Percentiles rank a stretch among this genome's conserved stretches.
These are phyloP conservation scores for Choiromyces venosus DNA, from an alignment of 495 filamentous ascomycete genomes.

Conservation along the genomic window DNA sequence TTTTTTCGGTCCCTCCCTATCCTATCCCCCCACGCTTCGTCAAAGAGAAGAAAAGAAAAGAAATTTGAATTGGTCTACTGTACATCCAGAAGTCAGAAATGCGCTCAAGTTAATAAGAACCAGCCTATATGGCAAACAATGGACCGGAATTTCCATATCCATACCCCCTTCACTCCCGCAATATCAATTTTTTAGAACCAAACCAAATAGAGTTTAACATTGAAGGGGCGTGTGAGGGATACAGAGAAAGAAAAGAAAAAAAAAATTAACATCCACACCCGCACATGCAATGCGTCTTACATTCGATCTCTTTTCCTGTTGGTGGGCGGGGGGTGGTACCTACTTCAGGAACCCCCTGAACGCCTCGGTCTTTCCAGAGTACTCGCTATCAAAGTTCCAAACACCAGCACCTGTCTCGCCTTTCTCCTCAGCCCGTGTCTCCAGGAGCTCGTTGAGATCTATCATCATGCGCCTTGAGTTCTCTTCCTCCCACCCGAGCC, in stretches of 20 bases:
- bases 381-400: constrained; percentile 35
- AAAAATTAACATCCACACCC: not conserved
- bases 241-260: not conserved
- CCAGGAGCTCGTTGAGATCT: constrained; percentile 46
- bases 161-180: not conserved
- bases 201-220: not conserved
- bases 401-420: constrained; percentile 22
- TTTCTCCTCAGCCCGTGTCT: constrained; percentile 35
- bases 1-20: no score
- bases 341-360: constrained; percentile 26
- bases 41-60: not conserved
- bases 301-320: not conserved
- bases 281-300: not conserved
- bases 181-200: not conserved
- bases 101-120: not conserved
- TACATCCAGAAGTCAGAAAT: not conserved
- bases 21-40: not conserved
- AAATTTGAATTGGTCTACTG: not conserved
- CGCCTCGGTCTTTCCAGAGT: constrained; percentile 18
- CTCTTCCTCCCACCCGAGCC: constrained; percentile 41
- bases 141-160: not conserved
- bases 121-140: not conserved
- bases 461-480: constrained; percentile 25
- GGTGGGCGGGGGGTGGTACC: constrained; percentile 7
- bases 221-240: not conserved